A percentile compares a stretch with the other conserved stretches of the same genome.
These are phyloP conservation scores for Stereocaulon alpinum DNA, from an alignment of 495 filamentous ascomycete species.

Conservation along the genomic window DNA sequence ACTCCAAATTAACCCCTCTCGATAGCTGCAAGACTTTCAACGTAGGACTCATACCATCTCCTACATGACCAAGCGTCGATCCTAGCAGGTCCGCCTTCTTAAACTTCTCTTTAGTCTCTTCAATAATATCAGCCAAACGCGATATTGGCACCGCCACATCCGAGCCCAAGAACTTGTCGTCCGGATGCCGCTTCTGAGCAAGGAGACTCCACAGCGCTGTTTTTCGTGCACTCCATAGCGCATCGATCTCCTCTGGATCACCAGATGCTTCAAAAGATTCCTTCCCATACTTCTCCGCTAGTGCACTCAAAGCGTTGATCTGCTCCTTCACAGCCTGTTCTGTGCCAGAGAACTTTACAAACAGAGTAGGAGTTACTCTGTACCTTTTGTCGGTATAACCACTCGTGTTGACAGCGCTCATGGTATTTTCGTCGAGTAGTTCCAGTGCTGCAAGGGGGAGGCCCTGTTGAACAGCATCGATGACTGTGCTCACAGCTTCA, in stretches of 20 bases:
- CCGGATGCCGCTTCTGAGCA: slow-evolving; percentile 43
- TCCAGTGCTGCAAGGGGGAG: slow-evolving; percentile 55
- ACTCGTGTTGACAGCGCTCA: slow-evolving; percentile 54
- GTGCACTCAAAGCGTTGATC: slow-evolving; percentile 44
- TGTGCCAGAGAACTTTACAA: slow-evolving; percentile 59
- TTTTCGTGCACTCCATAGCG: slow-evolving; percentile 55
- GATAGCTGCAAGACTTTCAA: background rate
- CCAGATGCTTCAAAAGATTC: slow-evolving; percentile 51
- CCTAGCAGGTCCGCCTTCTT: slow-evolving; percentile 44
- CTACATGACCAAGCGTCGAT: slow-evolving; percentile 57
- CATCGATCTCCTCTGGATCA: slow-evolving; percentile 43
- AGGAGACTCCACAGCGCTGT: slow-evolving; percentile 50
- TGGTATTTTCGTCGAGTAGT: slow-evolving; percentile 55
- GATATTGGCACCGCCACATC: slow-evolving; percentile 59
- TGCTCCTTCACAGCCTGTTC: slow-evolving; percentile 49
- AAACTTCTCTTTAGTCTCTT: slow-evolving; percentile 50
- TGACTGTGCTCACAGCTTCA: slow-evolving; percentile 49
- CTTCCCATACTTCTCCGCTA: slow-evolving; percentile 39
- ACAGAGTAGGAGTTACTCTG: slow-evolving; percentile 53
- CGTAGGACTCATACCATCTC: slow-evolving; percentile 43
- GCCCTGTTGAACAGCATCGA: slow-evolving; percentile 49
- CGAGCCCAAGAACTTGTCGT: slow-evolving; percentile 55
- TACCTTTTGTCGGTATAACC: slow-evolving; percentile 44
- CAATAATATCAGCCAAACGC: slow-evolving; percentile 51
- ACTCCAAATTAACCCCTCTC: background rate